Percentiles rank a stretch among this genome's conserved stretches.
Evolutionary conservation across 1,139 yeast species (phyloP).

Genomic region (Yamadazyma atmosphaerica): DNA sequence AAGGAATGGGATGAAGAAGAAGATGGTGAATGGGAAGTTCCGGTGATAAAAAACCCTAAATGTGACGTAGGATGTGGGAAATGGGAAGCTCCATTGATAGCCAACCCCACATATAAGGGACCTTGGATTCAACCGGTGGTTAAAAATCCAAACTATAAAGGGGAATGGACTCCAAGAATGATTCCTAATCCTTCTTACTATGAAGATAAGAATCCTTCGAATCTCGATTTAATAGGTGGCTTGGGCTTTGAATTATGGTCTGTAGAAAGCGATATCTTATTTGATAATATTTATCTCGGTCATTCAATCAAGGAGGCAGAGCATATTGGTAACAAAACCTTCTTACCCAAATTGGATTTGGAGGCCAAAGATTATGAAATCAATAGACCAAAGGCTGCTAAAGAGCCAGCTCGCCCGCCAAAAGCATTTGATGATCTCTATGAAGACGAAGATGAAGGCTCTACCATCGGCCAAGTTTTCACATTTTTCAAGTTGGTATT

Average conservation of each 20-base stretch:
- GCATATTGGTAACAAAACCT: constrained; percentile 74
- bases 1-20: constrained; percentile 84
- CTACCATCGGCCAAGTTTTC: constrained; percentile 19
- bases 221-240: constrained; percentile 72
- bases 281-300: constrained; percentile 85
- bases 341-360: constrained; percentile 55
- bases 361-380: constrained; percentile 47
- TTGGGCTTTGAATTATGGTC: constrained; percentile 92
- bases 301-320: constrained; percentile 84
- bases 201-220: constrained; percentile 59
- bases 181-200: constrained; percentile 70
- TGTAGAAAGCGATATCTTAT: constrained; percentile 70
- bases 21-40: constrained; percentile 82
- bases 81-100: constrained; percentile 57
- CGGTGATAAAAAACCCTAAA: constrained; percentile 67
- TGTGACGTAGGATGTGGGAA: constrained; percentile 79
- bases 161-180: constrained; percentile 71
- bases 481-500: constrained; percentile 22
- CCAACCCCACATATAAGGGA: constrained; percentile 73
- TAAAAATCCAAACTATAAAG: constrained; percentile 74
- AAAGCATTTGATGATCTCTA: constrained; percentile 36
- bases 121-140: constrained; percentile 72
- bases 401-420: constrained; percentile 44
- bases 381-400: constrained; percentile 38
- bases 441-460: constrained; percentile 21